Evolutionary conservation across 495 filamentous ascomycete species (phyloP).

Genomic region (Hypomontagnella submonticulosa): DNA sequence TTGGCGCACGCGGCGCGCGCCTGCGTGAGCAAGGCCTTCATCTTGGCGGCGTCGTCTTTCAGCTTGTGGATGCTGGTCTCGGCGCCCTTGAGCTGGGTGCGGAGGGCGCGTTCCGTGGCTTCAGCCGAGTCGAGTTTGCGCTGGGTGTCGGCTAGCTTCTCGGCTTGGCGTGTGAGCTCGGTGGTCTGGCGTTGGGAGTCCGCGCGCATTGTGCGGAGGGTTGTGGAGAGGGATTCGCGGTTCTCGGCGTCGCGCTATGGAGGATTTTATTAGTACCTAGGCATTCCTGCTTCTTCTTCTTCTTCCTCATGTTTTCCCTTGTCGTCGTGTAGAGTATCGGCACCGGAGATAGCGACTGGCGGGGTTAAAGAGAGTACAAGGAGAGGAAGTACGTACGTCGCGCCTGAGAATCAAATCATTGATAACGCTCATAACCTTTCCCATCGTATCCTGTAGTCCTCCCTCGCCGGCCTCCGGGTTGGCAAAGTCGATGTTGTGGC

Average conservation of each 20-base stretch:
- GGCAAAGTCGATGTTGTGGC: slow-evolving; percentile 86
- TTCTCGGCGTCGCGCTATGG: slow-evolving; percentile 86
- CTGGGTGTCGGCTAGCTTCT: slow-evolving; percentile 75
- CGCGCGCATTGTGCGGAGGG: slow-evolving; percentile 77
- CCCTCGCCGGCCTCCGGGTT: slow-evolving; percentile 74
- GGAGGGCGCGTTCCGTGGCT: slow-evolving; percentile 75
- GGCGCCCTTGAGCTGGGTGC: slow-evolving; percentile 72
- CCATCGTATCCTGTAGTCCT: slow-evolving; percentile 76
- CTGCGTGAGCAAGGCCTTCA: slow-evolving; percentile 81
- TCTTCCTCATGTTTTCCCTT: neutral
- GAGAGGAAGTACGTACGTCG: slow-evolving; percentile 69
- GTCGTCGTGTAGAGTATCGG: neutral
- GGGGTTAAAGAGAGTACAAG: neutral
- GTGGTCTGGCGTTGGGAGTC: slow-evolving; percentile 76
- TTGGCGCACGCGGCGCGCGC: slow-evolving; percentile 88
- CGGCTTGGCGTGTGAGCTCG: slow-evolving; percentile 67
- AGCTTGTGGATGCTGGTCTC: slow-evolving; percentile 75
- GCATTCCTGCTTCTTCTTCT: neutral
- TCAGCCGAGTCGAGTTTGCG: slow-evolving; percentile 80
- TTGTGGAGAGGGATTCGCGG: slow-evolving; percentile 80
- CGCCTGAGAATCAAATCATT: slow-evolving; percentile 87
- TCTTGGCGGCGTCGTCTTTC: slow-evolving; percentile 81
- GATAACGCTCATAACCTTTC: slow-evolving; percentile 87
- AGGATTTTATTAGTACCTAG: slow-evolving; percentile 21
- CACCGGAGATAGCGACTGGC: neutral